Conservation (phyloP, 169 alveolate genomes). For the Besnoitia besnoiti region DNA sequence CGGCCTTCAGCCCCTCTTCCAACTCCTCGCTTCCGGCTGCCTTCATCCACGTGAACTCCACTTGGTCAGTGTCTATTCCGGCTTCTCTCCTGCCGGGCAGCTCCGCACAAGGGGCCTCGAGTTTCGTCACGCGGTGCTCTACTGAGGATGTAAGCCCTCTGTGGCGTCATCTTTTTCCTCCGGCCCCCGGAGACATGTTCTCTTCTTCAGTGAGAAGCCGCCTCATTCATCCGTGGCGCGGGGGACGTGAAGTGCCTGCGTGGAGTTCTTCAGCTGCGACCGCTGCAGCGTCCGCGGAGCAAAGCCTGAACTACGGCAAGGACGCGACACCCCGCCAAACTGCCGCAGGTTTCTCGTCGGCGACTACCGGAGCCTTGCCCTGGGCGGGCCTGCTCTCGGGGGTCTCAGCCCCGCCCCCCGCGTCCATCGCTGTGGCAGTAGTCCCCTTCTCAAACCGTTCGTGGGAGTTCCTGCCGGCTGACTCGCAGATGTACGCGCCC, state of each 20-base stretch:
- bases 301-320: too few species aligned
- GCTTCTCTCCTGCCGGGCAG: not conserved
- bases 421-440: slow-evolving; percentile 50
- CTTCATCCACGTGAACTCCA: not conserved
- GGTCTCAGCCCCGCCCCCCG: not conserved
- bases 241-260: too few species aligned
- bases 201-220: too few species aligned
- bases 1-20: not conserved
- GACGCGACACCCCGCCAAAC: too few species aligned
- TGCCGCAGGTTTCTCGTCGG: too few species aligned
- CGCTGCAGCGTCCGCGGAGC: too few species aligned
- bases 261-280: too few species aligned
- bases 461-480: slow-evolving; percentile 59
- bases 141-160: not conserved
- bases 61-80: not conserved
- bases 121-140: not conserved
- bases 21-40: not conserved
- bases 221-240: too few species aligned
- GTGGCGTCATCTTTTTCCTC: not conserved
- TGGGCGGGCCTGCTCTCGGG: not conserved
- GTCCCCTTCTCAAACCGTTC: slow-evolving; percentile 56
- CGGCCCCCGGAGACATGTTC: not conserved
- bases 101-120: not conserved
- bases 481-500: slow-evolving; percentile 36
- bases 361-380: not conserved